phyloP scores from a whole-genome alignment of 2,329 filamentous ascomycete genomes.

The Rhexocercosporidium sp. region DNA sequence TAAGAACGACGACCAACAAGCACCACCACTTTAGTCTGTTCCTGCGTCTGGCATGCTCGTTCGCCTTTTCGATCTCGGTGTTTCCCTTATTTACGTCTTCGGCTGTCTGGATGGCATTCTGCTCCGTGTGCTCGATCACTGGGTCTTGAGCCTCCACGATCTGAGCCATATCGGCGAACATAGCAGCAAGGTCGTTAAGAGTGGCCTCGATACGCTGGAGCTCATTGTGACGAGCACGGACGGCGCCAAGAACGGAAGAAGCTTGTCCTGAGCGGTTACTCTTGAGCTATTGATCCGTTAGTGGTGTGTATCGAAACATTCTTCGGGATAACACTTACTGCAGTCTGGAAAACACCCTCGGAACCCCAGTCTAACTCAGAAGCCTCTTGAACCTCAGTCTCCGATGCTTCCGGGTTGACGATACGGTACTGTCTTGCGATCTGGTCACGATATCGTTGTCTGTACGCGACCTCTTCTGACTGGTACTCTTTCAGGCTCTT shows the following conservation, averaged over 20 bases:
- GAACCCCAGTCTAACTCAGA: slow-evolving; percentile 75
- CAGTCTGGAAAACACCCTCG: slow-evolving; percentile 82
- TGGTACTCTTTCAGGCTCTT: slow-evolving; percentile 73
- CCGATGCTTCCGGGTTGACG: slow-evolving; percentile 80
- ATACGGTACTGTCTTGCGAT: slow-evolving; percentile 82
- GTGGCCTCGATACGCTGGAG: slow-evolving; percentile 81
- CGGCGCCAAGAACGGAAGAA: slow-evolving; percentile 74
- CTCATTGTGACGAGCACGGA: slow-evolving; percentile 83
- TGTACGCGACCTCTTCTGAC: slow-evolving; percentile 73
- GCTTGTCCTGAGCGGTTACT: slow-evolving; percentile 77
- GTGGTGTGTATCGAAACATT: slow-evolving; percentile 15
- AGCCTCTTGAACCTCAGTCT: slow-evolving; percentile 72
- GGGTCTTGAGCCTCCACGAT: slow-evolving; percentile 75
- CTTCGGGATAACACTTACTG: slow-evolving; percentile 60
- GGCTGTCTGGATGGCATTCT: slow-evolving; percentile 68
- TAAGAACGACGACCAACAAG: slow-evolving; percentile 63
- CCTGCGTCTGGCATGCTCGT: slow-evolving; percentile 67
- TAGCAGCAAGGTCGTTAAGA: slow-evolving; percentile 68
- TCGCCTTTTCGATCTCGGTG: slow-evolving; percentile 70
- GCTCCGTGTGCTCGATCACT: slow-evolving; percentile 64
- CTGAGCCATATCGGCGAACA: slow-evolving; percentile 78
- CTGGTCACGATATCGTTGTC: slow-evolving; percentile 74
- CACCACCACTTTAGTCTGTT: slow-evolving; percentile 86
- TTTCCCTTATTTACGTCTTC: slow-evolving; percentile 73
- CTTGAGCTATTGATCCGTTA: slow-evolving; percentile 61